These are phyloP conservation scores for Cynara cardunculus DNA, from an alignment of 129 eudicot species.

Conservation along the genomic window DNA sequence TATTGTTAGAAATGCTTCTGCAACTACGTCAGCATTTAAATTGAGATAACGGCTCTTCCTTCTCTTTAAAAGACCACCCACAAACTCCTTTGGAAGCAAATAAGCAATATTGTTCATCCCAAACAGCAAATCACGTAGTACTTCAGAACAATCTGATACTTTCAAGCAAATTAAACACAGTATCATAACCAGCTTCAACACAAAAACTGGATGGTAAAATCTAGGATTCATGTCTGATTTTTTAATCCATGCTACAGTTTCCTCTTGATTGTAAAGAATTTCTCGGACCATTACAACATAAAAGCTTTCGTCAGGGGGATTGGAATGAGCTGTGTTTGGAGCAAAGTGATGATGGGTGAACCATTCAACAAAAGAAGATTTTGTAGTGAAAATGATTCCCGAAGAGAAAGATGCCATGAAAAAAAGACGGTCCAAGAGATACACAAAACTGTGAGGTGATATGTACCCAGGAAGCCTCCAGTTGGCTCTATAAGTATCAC, in stretches of 20 bases:
- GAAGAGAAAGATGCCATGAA: constrained; percentile 28
- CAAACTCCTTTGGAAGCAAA: constrained; percentile 33
- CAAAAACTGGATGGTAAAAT: constrained; percentile 23
- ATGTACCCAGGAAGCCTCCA: neutral
- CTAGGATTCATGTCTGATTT: constrained; percentile 7
- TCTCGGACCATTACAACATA: neutral
- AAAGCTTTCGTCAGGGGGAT: neutral
- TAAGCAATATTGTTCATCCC: neutral
- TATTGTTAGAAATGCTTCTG: constrained; percentile 20
- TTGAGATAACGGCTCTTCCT: neutral
- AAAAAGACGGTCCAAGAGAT: constrained; percentile 55
- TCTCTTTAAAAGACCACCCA: constrained; percentile 1
- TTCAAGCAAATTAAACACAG: constrained; percentile 27
- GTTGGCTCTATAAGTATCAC: constrained; percentile 23
- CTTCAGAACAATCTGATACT: constrained; percentile 1
- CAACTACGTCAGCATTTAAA: constrained; percentile 22
- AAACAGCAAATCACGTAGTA: constrained; percentile 14
- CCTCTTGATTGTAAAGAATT: neutral
- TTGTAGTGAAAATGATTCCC: constrained; percentile 36
- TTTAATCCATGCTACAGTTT: constrained; percentile 30
- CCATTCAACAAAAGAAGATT: constrained; percentile 60
- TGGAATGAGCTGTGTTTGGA: neutral
- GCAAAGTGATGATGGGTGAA: constrained; percentile 12
- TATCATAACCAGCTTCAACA: constrained; percentile 34
- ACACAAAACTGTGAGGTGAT: constrained; percentile 34